phyloP scores from a whole-genome alignment of 2,329 filamentous ascomycete genomes.

The Aspergillus tubingensis region DNA sequence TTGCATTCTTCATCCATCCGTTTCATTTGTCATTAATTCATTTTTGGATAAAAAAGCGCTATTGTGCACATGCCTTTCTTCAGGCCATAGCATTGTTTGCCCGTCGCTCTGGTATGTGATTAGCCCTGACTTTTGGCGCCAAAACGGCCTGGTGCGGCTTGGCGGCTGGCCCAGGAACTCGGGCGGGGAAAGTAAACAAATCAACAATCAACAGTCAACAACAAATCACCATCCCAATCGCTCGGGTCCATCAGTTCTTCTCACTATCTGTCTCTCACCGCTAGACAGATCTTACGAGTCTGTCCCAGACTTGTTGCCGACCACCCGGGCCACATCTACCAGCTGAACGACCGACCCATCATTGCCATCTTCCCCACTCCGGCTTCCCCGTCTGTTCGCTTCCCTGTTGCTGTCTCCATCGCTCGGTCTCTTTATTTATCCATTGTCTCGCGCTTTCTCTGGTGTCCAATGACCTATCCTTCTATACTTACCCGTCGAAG shows the following conservation, averaged over 20 bases:
- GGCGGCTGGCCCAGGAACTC: constrained; percentile 6
- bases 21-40: too few species aligned
- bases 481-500: background rate
- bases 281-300: background rate
- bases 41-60: too few species aligned
- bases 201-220: constrained; percentile 6
- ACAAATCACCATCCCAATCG: background rate
- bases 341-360: background rate
- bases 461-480: background rate
- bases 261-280: background rate
- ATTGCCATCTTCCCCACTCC: background rate
- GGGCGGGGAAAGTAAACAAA: constrained; percentile 5
- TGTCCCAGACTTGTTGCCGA: too few species aligned
- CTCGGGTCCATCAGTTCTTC: background rate
- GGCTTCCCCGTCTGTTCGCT: background rate
- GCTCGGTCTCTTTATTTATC: background rate
- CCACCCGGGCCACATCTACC: background rate
- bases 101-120: too few species aligned
- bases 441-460: background rate
- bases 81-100: background rate
- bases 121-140: too few species aligned
- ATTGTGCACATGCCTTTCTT: too few species aligned
- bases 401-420: background rate
- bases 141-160: background rate
- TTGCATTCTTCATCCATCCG: too few species aligned